Conservation (phyloP, 2,329 filamentous ascomycete genomes). For the Mycosphaerelloides madeirae region DNA sequence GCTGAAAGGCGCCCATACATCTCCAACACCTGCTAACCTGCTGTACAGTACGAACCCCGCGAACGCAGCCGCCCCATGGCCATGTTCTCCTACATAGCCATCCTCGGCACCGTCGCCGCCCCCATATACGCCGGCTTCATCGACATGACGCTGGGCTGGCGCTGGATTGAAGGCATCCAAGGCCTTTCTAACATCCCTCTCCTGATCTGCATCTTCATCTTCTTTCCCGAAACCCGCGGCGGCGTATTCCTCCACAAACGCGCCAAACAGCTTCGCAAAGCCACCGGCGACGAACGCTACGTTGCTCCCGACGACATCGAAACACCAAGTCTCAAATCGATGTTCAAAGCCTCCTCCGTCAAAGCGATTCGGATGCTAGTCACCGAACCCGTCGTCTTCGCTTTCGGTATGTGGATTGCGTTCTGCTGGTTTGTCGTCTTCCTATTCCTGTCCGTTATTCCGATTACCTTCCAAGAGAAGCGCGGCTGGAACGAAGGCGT, state of each 20-base stretch:
- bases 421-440: conserved; percentile 53
- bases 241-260: conserved; percentile 46
- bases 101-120: conserved; percentile 50
- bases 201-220: conserved; percentile 40
- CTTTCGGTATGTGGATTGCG: conserved; percentile 49
- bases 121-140: conserved; percentile 54
- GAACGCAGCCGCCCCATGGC: conserved; percentile 46
- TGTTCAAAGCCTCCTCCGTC: conserved; percentile 47
- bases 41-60: conserved; percentile 42
- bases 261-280: conserved; percentile 44
- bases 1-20: too few relatives aligned
- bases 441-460: conserved; percentile 50
- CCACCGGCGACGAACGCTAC: conserved; percentile 48
- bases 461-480: conserved; percentile 50
- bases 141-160: conserved; percentile 49
- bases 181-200: conserved; percentile 50
- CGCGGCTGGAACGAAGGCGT: conserved; percentile 50
- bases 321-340: conserved; percentile 44
- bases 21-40: too few relatives aligned
- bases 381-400: conserved; percentile 48
- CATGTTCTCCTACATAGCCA: conserved; percentile 47
- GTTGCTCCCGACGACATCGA: conserved; percentile 50
- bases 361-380: conserved; percentile 48
- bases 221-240: conserved; percentile 46
- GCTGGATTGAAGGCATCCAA: conserved; percentile 53